phyloP scores from a whole-genome alignment of 2,329 filamentous ascomycete genomes.

The Albifimbria verrucaria region DNA sequence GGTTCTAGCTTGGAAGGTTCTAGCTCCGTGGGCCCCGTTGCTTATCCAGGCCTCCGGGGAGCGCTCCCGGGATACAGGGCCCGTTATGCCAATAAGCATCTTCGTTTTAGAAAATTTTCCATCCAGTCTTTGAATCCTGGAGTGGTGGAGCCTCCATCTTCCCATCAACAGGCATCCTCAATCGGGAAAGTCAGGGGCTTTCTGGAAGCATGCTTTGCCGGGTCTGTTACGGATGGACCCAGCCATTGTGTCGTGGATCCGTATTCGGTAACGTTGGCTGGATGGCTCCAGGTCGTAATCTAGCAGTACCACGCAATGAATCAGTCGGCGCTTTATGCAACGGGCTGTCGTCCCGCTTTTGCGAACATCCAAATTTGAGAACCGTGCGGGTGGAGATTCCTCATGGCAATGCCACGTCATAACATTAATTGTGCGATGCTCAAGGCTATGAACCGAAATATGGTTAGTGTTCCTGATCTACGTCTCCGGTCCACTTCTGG shows the following conservation, averaged over 20 bases:
- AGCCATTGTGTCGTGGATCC: conserved; percentile 10
- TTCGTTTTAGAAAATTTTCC: too few relatives aligned
- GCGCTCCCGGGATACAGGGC: conserved; percentile 22
- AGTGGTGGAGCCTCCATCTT: conserved; percentile 11
- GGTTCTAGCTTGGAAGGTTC: conserved; percentile 11
- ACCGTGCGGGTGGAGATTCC: too few relatives aligned
- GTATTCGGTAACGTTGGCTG: neutral
- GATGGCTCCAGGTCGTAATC: neutral
- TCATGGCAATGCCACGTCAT: too few relatives aligned
- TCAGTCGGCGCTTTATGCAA: neutral
- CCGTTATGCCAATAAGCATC: neutral
- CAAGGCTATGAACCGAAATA: too few relatives aligned
- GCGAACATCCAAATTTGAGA: neutral
- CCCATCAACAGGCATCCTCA: conserved; percentile 13
- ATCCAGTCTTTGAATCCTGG: too few relatives aligned
- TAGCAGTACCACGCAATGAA: neutral
- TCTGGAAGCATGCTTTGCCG: conserved; percentile 23
- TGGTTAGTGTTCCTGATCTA: too few relatives aligned
- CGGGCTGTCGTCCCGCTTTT: neutral
- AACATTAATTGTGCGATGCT: too few relatives aligned
- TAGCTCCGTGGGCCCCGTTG: conserved; percentile 6
- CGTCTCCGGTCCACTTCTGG: too few relatives aligned
- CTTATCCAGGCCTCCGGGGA: conserved; percentile 28
- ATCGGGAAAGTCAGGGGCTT: conserved; percentile 16
- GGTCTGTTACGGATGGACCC: conserved; percentile 3